These are phyloP conservation scores for Xylaria digitata DNA, from an alignment of 2,329 filamentous ascomycete species.

Conservation along the genomic window DNA sequence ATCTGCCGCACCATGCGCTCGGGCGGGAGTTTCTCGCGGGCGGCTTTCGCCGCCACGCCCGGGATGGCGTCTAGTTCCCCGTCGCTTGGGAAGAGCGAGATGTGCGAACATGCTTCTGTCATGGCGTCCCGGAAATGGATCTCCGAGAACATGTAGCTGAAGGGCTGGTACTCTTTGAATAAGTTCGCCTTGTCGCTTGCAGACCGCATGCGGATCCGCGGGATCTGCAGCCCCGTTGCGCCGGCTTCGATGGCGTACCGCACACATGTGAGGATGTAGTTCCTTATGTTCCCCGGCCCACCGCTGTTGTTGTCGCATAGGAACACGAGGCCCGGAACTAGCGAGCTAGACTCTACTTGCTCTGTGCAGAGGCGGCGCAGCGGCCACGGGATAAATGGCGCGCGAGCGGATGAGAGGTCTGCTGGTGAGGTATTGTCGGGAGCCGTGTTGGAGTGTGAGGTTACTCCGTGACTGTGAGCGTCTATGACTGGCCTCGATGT, in stretches of 20 bases:
- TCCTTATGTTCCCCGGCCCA: conserved; percentile 62
- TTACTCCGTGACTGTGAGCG: background rate
- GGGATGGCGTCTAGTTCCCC: conserved; percentile 52
- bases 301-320: conserved; percentile 63
- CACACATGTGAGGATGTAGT: conserved; percentile 61
- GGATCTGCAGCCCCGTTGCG: conserved; percentile 57
- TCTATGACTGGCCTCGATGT: background rate
- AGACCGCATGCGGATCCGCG: conserved; percentile 56
- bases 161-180: conserved; percentile 51
- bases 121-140: conserved; percentile 55
- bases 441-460: conserved; percentile 2
- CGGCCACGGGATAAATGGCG: conserved; percentile 58
- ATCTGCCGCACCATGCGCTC: conserved; percentile 51
- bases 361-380: conserved; percentile 58
- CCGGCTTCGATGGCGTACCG: conserved; percentile 61
- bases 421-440: background rate
- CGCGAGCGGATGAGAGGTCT: conserved; percentile 53
- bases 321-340: conserved; percentile 56
- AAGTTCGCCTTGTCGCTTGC: conserved; percentile 53
- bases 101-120: conserved; percentile 54
- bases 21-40: conserved; percentile 36
- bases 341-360: conserved; percentile 40
- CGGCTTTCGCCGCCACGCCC: conserved; percentile 47
- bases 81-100: conserved; percentile 49
- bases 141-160: conserved; percentile 60